phyloP scores from a whole-genome alignment of 106 monocot species.

The Dioscorea zingiberensis region DNA sequence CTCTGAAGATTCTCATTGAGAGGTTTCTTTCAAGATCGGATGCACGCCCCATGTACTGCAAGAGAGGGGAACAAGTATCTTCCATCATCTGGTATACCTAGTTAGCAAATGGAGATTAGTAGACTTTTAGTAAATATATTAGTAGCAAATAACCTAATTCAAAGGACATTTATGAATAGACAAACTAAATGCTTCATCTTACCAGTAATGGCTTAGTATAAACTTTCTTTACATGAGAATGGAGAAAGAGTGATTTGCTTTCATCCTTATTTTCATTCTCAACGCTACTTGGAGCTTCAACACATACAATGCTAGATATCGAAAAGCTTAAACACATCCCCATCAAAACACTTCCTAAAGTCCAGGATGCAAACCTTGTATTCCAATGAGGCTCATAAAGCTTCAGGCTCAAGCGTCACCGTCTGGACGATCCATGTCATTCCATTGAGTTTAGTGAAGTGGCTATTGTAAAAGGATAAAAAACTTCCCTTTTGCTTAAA shows the following conservation, averaged over 20 bases:
- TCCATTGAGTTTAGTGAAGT: slow-evolving; percentile 30
- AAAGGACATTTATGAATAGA: not conserved
- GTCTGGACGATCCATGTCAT: slow-evolving; percentile 19
- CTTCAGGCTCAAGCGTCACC: slow-evolving; percentile 30
- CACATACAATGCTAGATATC: slow-evolving; percentile 38
- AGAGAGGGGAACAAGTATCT: slow-evolving; percentile 95
- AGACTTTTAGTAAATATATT: not conserved
- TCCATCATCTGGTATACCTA: slow-evolving; percentile 97
- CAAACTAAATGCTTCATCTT: slow-evolving; percentile 4
- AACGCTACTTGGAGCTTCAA: slow-evolving; percentile 54
- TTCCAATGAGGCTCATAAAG: slow-evolving; percentile 35
- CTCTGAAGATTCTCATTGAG: slow-evolving; percentile 72
- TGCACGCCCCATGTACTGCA: slow-evolving; percentile 85
- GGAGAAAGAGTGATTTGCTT: slow-evolving; percentile 14
- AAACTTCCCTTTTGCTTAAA: slow-evolving; percentile 20
- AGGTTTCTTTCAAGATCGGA: slow-evolving; percentile 50
- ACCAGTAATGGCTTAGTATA: slow-evolving; percentile 78
- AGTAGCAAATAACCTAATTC: not conserved
- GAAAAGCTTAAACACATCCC: slow-evolving; percentile 64
- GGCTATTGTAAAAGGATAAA: slow-evolving; percentile 16
- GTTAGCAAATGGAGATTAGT: not conserved
- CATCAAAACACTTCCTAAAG: slow-evolving; percentile 35
- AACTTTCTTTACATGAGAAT: slow-evolving; percentile 78
- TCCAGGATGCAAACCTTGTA: slow-evolving; percentile 22
- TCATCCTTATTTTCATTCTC: slow-evolving; percentile 16